Evolutionary conservation across 495 filamentous ascomycete genomes (phyloP), one percentile per base, ranked within the genome.

Genomic region (Podospora bellae-mahoneyi): DNA sequence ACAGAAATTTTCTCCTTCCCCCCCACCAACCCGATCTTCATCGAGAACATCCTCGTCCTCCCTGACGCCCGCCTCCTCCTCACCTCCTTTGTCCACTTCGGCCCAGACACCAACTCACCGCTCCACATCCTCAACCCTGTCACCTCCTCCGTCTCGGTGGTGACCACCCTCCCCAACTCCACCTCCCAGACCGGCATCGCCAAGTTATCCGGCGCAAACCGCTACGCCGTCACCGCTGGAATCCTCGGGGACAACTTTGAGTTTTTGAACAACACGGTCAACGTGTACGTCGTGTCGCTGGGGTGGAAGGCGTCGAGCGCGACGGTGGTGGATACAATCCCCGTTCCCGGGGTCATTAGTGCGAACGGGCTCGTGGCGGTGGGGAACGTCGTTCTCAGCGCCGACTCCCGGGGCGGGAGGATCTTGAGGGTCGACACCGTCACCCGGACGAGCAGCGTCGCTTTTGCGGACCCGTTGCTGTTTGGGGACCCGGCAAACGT

Each of bases 161-260:
- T 63, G 5, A 32, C 30, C 30, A n/a, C 30, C 5, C 61, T 63
- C 10, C 61, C 61, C 28, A 48, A 63, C 61, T 63, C 61, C 18
- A 63, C 61, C 61, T 28, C 61, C 18, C 61, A 63, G 32, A 63
- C 61, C 15, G 61, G 61, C 32, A 48, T 63, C 61, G 61, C 61
- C 18, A 27, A 28, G 16, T 32, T 63, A 18, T 48, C 39, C 9
- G 61, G 61, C 2, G 19, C 16, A 10, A 63, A 44, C 32, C 13
- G 20, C 2, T 63, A 63, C 61, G 61, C 32, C 61, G 20, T 63
- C 27, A 63, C 61, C 15, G 30, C 61, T 5, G 61, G 61, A 2
- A 32, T 63, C n/a, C 5, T 48, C 6, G 61, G 61, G 16, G 19
- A 28, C 28, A 63, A 63, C 32, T 63, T 63, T 48, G 61, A 63